Base-by-base conservation (phyloP, 78 protist genomes). In the Dictyostelium discoideum region DNA sequence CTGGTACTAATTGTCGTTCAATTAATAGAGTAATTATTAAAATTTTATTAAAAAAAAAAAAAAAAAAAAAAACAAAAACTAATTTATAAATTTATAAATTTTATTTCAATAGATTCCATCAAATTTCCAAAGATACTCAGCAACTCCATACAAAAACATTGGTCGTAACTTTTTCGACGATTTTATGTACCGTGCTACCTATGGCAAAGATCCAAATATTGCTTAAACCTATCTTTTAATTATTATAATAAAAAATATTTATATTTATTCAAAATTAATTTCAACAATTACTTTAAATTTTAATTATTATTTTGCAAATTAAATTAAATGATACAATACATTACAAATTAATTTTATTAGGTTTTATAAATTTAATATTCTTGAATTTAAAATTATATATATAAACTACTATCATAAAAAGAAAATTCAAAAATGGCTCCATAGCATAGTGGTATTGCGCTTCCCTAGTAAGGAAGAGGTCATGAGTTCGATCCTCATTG, bases 161-260 rank as follows among this genome's bases (percentile, higher is more conserved):
- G 93, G 93, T 65, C 29, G 44, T 40, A 86, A 86, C 60, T 76
- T 88, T 22, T n/a, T 88, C 13, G n/a, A n/a, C 20, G 93, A 88
- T 42, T 80, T 88, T 29, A 44, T 80, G 10, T 69, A 69, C 18
- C 77, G 48, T 63, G 37, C 22, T 74, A 22, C 63, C 26, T 29
- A 40, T 14, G 48, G 24, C 13, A 78, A 78, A 16, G 40, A 74
- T 74, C 81, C 81, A 74, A 74, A 74, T 74, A 32, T 74, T 11
- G 81, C 81, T 6, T 74, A 74, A 74, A 32, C 16, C 11, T 29
- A 74, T 32, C 1, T 32, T 67, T 67, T n/a, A 42, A 42, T 67
- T 67, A 20, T 67, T n/a, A 67, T 67, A 72, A n/a, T 22, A n/a
- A 63, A 63, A 63, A 22, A 9, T 18, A 60, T 20, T 60, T 60